A percentile compares a stretch with the other conserved stretches of the same genome.
phyloP scores from a whole-genome alignment of 2,329 filamentous ascomycete genomes.

The Colletotrichum tabaci region DNA sequence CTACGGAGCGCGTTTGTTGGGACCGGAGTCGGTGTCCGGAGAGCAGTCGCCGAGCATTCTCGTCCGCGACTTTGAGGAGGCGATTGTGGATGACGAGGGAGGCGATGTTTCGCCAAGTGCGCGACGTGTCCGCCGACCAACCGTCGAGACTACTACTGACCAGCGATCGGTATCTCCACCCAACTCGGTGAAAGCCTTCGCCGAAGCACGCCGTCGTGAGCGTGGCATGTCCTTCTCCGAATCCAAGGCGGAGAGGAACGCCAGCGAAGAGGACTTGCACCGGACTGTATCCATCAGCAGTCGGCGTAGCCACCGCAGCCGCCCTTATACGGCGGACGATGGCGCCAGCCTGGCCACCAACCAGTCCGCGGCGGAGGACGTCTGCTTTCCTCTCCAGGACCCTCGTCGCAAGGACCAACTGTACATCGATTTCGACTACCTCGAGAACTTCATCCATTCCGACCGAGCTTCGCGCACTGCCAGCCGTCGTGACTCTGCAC shows the following conservation, averaged over 20 bases:
- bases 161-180: constrained; percentile 87
- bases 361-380: constrained; percentile 86
- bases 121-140: constrained; percentile 67
- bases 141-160: constrained; percentile 69
- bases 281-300: constrained; percentile 81
- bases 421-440: constrained; percentile 91
- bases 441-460: constrained; percentile 89
- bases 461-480: constrained; percentile 66
- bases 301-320: constrained; percentile 71
- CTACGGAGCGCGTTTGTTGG: constrained; percentile 66
- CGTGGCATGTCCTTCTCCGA: constrained; percentile 76
- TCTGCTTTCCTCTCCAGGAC: constrained; percentile 87
- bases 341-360: constrained; percentile 73
- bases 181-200: constrained; percentile 98
- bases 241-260: constrained; percentile 52
- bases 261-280: constrained; percentile 71
- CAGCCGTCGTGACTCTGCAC: constrained; percentile 64
- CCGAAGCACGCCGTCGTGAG: constrained; percentile 88
- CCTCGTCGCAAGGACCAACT: constrained; percentile 79
- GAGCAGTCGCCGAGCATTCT: constrained; percentile 57
- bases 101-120: constrained; percentile 60
- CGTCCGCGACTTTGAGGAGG: constrained; percentile 89
- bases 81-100: constrained; percentile 82
- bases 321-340: constrained; percentile 73
- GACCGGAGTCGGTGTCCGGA: constrained; percentile 48